A percentile compares a stretch with the other conserved stretches of the same genome.
Conservation (phyloP, 305 asterid genomes). For the Petunia hybrid region DNA sequence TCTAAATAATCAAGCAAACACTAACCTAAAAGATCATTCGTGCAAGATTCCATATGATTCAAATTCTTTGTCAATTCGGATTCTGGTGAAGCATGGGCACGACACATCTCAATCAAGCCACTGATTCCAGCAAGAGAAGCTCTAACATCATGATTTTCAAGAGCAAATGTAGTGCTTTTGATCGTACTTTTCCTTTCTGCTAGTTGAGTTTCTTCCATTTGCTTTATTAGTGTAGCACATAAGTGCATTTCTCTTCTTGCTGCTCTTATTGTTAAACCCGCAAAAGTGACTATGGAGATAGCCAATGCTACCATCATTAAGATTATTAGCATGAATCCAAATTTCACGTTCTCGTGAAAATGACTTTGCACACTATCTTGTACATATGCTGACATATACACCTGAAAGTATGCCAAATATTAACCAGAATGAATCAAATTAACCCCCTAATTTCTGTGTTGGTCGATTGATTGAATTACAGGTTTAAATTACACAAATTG, state of each 20-base stretch:
- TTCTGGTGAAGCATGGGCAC: slow-evolving; percentile 38
- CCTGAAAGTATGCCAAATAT: not conserved
- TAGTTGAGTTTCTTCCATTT: slow-evolving; percentile 78
- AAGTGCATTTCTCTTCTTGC: slow-evolving; percentile 67
- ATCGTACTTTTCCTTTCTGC: slow-evolving; percentile 75
- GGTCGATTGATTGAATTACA: too few relatives aligned
- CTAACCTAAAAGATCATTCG: slow-evolving; percentile 26
- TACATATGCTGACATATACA: not conserved
- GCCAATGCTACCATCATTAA: not conserved
- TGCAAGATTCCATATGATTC: slow-evolving; percentile 43
- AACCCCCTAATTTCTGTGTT: not conserved
- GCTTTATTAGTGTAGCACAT: slow-evolving; percentile 61
- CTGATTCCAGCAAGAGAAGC: slow-evolving; percentile 68
- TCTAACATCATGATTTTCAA: slow-evolving; percentile 78
- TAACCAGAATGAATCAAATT: not conserved
- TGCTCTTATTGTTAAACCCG: slow-evolving; percentile 35
- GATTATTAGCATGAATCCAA: slow-evolving; percentile 21
- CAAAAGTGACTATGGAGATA: not conserved
- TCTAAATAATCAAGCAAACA: not conserved
- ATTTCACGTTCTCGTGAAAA: slow-evolving; percentile 17
- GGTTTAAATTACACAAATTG: too few relatives aligned
- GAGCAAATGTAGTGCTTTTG: slow-evolving; percentile 67
- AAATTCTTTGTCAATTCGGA: slow-evolving; percentile 50
- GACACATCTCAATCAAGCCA: slow-evolving; percentile 61
- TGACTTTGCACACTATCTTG: not conserved